These are phyloP conservation scores for Emergomyces orientalis DNA, from an alignment of 2,329 filamentous ascomycete species.

Conservation along the genomic window DNA sequence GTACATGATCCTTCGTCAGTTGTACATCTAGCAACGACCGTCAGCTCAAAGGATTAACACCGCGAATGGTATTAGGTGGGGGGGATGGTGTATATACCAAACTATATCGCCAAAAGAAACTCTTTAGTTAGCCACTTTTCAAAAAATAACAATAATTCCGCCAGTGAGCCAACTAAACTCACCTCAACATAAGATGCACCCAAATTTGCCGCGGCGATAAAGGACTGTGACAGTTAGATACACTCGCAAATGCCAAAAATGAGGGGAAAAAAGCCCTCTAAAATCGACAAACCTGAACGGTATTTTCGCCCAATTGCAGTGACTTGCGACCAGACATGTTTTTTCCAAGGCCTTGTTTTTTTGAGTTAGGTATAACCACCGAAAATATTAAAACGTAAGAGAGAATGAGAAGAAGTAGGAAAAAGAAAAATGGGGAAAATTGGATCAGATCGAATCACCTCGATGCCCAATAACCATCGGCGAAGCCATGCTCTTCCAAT, in stretches of 20 bases:
- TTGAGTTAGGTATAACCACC: slow-evolving; percentile 30
- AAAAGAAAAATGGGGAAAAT: slow-evolving; percentile 12
- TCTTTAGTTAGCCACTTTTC: background rate
- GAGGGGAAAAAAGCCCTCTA: background rate
- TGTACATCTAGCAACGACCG: slow-evolving; percentile 69
- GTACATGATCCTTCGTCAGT: slow-evolving; percentile 95
- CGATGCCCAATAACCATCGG: slow-evolving; percentile 72
- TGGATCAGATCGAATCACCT: slow-evolving; percentile 25
- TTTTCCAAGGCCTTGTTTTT: slow-evolving; percentile 68
- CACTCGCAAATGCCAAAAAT: background rate
- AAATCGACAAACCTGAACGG: slow-evolving; percentile 48
- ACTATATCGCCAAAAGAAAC: slow-evolving; percentile 7
- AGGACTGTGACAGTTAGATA: slow-evolving; percentile 50
- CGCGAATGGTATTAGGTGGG: slow-evolving; percentile 9
- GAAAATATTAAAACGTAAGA: background rate
- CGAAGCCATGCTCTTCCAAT: slow-evolving; percentile 86
- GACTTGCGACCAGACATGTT: slow-evolving; percentile 77
- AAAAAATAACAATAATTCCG: background rate
- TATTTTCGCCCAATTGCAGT: slow-evolving; percentile 92
- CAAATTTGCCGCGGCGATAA: slow-evolving; percentile 89
- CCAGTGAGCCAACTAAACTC: slow-evolving; percentile 13
- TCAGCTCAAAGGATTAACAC: slow-evolving; percentile 30
- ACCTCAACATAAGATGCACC: slow-evolving; percentile 65
- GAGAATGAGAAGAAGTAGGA: slow-evolving; percentile 3
- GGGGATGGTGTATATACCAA: slow-evolving; percentile 13